These are phyloP conservation scores for Leishmania tropica DNA, from an alignment of 208 protist species.

Conservation along the genomic window DNA sequence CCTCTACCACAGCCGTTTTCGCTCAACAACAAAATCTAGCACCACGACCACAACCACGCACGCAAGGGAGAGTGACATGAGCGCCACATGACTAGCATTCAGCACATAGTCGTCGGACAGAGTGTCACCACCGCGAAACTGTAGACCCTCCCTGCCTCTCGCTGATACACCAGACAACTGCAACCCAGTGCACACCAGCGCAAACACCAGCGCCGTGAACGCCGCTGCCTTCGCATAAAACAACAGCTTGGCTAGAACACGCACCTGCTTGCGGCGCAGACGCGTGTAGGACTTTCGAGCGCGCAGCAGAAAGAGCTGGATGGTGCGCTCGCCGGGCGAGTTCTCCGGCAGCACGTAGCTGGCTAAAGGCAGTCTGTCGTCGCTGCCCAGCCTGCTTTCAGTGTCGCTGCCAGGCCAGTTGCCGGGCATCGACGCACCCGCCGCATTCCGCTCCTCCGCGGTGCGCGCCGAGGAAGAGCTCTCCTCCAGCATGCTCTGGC, in stretches of 20 bases:
- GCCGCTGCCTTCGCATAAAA: neutral
- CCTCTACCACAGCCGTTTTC: neutral
- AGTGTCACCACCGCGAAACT: conserved; percentile 4
- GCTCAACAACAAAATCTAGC: neutral
- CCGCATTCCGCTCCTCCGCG: neutral
- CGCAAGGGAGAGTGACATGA: neutral
- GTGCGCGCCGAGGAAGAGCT: neutral
- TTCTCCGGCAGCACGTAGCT: conserved; percentile 8
- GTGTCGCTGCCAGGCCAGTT: conserved; percentile 15
- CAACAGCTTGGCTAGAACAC: neutral
- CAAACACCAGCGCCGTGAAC: neutral
- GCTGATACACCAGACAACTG: neutral
- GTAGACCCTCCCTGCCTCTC: neutral
- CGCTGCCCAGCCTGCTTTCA: neutral
- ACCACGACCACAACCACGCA: neutral
- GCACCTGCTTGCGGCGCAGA: conserved; percentile 8
- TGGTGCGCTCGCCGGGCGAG: conserved; percentile 19
- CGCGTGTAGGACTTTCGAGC: conserved; percentile 20
- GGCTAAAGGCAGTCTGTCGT: neutral
- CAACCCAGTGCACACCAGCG: neutral
- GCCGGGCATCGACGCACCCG: neutral
- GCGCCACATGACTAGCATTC: neutral
- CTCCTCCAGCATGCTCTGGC: conserved; percentile 12
- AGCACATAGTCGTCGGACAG: neutral
- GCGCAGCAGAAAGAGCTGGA: conserved; percentile 22